phyloP scores from a whole-genome alignment of 305 asterid species.

The Solanum hybrid region DNA sequence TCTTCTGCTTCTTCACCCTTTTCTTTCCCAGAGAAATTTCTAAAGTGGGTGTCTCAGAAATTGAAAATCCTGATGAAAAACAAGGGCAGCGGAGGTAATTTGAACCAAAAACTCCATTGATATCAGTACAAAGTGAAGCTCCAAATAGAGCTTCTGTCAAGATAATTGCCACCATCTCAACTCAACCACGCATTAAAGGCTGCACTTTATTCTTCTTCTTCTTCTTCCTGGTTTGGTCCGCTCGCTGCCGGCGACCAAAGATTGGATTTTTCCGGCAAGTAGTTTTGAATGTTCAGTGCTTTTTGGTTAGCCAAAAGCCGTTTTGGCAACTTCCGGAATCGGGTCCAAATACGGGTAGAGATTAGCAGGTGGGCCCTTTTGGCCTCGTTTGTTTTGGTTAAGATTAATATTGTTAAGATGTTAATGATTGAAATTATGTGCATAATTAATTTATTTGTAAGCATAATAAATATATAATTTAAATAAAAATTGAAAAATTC shows the following conservation, averaged over 20 bases:
- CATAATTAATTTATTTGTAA: background rate
- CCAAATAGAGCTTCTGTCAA: background rate
- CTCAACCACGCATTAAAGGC: background rate
- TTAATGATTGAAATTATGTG: background rate
- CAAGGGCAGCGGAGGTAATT: slow-evolving; percentile 10
- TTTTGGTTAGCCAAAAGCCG: background rate
- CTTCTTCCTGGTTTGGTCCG: background rate
- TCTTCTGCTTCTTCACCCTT: slow-evolving; percentile 19
- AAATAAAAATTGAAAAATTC: too few relatives aligned
- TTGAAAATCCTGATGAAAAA: slow-evolving; percentile 17
- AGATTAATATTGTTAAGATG: background rate
- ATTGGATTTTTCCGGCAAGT: background rate
- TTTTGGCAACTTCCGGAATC: background rate
- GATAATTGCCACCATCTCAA: slow-evolving; percentile 1
- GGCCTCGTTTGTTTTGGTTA: background rate
- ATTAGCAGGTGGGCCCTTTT: background rate
- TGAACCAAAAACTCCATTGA: slow-evolving; percentile 1
- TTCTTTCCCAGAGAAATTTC: slow-evolving; percentile 20
- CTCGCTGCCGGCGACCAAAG: background rate
- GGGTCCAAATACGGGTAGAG: background rate
- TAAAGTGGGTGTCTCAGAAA: slow-evolving; percentile 19
- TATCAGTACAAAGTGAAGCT: background rate
- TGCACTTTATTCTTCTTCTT: background rate
- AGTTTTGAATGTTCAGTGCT: background rate
- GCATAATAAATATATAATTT: background rate